These are phyloP conservation scores for Umbilicus rupestris DNA, from an alignment of 164 flowering plant species.

Conservation along the genomic window DNA sequence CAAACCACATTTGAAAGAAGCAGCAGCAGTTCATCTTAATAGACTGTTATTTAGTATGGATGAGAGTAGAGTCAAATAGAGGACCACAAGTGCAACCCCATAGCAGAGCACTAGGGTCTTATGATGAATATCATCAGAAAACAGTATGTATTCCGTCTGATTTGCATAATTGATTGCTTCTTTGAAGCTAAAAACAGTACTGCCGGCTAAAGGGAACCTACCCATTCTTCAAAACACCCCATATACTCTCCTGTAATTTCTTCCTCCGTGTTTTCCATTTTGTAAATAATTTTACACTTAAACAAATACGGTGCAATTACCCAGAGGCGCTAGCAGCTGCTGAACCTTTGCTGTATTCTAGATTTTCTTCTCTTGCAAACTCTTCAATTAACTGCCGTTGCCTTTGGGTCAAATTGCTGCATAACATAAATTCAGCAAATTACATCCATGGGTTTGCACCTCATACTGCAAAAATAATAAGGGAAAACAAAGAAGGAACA, in stretches of 20 bases:
- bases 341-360: conserved; percentile 39
- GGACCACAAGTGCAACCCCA: no score
- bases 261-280: not conserved
- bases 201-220: not conserved
- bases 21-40: no score
- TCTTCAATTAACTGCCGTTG: conserved; percentile 79
- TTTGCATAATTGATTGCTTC: no score
- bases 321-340: conserved; percentile 59
- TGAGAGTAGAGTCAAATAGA: no score
- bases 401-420: conserved; percentile 68
- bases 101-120: no score
- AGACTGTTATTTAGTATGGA: no score
- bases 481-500: not conserved
- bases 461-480: not conserved
- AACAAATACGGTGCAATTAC: conserved; percentile 12
- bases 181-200: no score
- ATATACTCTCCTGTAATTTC: not conserved
- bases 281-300: not conserved
- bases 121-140: no score
- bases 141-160: no score
- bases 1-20: no score
- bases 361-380: conserved; percentile 77
- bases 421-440: not conserved
- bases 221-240: not conserved
- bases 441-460: not conserved